Percentiles rank a stretch among this genome's conserved stretches.
Evolutionary conservation across 805 yeast genomes (phyloP).

Genomic region (Candida tallmaniae): DNA sequence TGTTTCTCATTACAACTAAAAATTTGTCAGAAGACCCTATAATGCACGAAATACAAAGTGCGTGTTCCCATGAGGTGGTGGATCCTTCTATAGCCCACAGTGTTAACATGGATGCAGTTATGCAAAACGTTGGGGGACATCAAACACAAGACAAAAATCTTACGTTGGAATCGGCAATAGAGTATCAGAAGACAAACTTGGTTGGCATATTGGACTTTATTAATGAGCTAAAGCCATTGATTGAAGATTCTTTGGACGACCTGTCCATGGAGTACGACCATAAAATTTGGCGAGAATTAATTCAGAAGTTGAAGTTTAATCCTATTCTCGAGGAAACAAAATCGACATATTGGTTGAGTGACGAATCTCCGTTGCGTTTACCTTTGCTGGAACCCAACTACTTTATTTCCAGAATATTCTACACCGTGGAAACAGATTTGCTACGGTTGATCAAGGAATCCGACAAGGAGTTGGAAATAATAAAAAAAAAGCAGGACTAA

Average conservation of each 20-base stretch:
- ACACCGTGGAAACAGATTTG: constrained; percentile 20
- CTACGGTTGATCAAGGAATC: constrained; percentile 9
- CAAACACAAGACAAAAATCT: not conserved
- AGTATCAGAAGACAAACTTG: constrained; percentile 9
- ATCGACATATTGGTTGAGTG: constrained; percentile 58
- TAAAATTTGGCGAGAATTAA: constrained; percentile 45
- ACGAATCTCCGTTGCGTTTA: constrained; percentile 60
- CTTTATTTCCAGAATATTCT: constrained; percentile 38
- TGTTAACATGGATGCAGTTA: not conserved
- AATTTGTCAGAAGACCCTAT: not conserved
- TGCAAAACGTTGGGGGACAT: not conserved
- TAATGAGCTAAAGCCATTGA: constrained; percentile 23
- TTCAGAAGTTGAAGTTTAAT: constrained; percentile 1
- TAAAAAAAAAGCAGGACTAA: too few species aligned
- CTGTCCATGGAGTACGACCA: constrained; percentile 42
- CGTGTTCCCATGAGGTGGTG: not conserved
- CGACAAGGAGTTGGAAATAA: constrained; percentile 8
- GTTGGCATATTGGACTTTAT: constrained; percentile 24
- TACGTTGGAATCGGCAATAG: not conserved
- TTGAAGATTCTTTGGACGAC: constrained; percentile 32
- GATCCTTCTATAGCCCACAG: not conserved
- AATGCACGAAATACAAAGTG: constrained; percentile 1
- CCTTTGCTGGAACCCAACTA: constrained; percentile 70
- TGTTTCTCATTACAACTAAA: constrained; percentile 4
- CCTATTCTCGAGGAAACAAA: constrained; percentile 6